Conservation (phyloP, 768 basidiomycete genomes). For the Cystofilobasidium ferigula region DNA sequence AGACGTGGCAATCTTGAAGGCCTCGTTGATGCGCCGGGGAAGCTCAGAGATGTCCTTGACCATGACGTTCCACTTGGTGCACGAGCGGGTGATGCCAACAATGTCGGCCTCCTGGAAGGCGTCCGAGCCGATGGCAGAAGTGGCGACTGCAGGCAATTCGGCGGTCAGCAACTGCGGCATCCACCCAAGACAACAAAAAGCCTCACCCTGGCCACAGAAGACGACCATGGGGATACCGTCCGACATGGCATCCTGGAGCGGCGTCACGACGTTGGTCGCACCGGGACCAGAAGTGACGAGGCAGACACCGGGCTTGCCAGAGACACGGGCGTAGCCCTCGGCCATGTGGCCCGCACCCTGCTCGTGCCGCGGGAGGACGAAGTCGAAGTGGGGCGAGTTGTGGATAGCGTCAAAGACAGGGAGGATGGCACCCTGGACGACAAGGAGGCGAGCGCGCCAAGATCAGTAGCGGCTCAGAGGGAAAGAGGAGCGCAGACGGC, state of each 20-base stretch:
- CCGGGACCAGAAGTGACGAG: slow-evolving; percentile 97
- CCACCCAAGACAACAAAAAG: neutral
- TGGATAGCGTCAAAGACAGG: slow-evolving; percentile 99
- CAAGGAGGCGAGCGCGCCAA: neutral
- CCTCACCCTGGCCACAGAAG: slow-evolving; percentile 64
- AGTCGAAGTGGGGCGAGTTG: slow-evolving; percentile 87
- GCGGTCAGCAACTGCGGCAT: neutral
- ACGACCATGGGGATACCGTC: slow-evolving; percentile 92
- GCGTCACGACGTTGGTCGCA: slow-evolving; percentile 93
- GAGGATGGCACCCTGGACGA: slow-evolving; percentile 67
- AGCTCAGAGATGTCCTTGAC: slow-evolving; percentile 93
- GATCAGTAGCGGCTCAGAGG: neutral
- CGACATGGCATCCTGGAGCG: slow-evolving; percentile 92
- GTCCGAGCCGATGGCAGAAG: slow-evolving; percentile 96
- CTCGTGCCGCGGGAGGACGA: slow-evolving; percentile 89
- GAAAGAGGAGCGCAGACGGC: neutral
- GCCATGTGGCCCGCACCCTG: slow-evolving; percentile 99
- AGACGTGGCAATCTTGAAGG: slow-evolving; percentile 96
- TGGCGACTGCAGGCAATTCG: slow-evolving; percentile 56
- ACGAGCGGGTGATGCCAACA: slow-evolving; percentile 87
- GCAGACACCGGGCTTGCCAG: slow-evolving; percentile 92
- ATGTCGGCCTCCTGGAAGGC: slow-evolving; percentile 98
- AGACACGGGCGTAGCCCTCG: slow-evolving; percentile 93
- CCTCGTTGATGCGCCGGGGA: slow-evolving; percentile 91
- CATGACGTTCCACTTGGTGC: slow-evolving; percentile 99